Evolutionary conservation across 2,329 filamentous ascomycete genomes (phyloP).

Genomic region (Colletotrichum magnum): DNA sequence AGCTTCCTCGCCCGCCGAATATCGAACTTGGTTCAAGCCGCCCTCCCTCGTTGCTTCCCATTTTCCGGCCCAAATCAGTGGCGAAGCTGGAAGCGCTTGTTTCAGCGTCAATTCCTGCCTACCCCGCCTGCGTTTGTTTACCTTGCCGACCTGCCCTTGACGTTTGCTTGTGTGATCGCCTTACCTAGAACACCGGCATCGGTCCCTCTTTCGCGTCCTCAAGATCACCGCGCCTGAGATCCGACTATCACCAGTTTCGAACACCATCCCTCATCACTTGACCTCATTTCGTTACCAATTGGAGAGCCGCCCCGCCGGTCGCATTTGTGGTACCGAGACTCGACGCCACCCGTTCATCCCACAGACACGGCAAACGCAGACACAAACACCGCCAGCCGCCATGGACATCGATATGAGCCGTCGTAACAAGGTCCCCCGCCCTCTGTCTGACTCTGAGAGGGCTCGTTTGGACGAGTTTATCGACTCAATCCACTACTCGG

Average conservation of each 20-base stretch:
- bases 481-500: slow-evolving; percentile 95
- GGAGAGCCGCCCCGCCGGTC: slow-evolving; percentile 25
- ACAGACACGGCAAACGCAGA: slow-evolving; percentile 18
- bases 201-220: slow-evolving; percentile 28
- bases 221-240: slow-evolving; percentile 21
- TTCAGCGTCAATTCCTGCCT: slow-evolving; percentile 40
- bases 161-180: slow-evolving; percentile 33
- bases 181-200: slow-evolving; percentile 24
- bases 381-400: slow-evolving; percentile 29
- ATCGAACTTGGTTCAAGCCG: slow-evolving; percentile 22
- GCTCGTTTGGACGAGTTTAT: slow-evolving; percentile 90
- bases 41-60: slow-evolving; percentile 30
- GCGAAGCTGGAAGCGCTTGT: slow-evolving; percentile 36
- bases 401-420: slow-evolving; percentile 82
- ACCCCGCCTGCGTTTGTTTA: slow-evolving; percentile 40
- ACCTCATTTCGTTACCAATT: slow-evolving; percentile 7
- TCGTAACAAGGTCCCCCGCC: slow-evolving; percentile 88
- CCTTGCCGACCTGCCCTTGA: slow-evolving; percentile 18
- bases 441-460: slow-evolving; percentile 85
- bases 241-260: slow-evolving; percentile 21
- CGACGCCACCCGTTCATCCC: slow-evolving; percentile 34
- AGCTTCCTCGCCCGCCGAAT: slow-evolving; percentile 29
- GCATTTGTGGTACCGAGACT: slow-evolving; percentile 34
- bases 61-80: slow-evolving; percentile 21
- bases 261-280: slow-evolving; percentile 18